These are phyloP conservation scores for Petunia axillaris DNA, from an alignment of 257 asterid genomes.

Conservation along the genomic window DNA sequence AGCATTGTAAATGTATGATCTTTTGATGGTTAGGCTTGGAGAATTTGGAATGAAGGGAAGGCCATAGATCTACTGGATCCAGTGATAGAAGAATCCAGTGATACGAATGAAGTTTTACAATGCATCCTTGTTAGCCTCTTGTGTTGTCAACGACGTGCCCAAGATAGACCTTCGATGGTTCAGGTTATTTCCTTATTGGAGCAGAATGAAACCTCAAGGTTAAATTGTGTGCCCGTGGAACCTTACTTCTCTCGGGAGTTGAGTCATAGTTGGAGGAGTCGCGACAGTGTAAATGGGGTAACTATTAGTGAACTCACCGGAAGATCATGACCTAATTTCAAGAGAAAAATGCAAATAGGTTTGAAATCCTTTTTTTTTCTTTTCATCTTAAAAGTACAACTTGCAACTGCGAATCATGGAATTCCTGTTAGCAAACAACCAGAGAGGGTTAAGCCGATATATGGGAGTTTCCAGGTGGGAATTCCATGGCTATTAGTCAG, in stretches of 20 bases:
- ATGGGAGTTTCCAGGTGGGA: background rate
- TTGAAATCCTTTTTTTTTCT: background rate
- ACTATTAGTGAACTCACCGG: background rate
- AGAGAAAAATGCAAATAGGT: background rate
- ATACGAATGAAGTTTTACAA: slow-evolving; percentile 25
- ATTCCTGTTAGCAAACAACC: slow-evolving; percentile 14
- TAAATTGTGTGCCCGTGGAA: slow-evolving; percentile 39
- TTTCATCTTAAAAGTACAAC: background rate
- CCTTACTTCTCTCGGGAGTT: slow-evolving; percentile 40
- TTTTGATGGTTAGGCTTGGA: slow-evolving; percentile 44
- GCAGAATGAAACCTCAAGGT: slow-evolving; percentile 32
- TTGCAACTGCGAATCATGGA: slow-evolving; percentile 1
- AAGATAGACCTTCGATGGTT: slow-evolving; percentile 45
- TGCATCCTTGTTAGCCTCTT: slow-evolving; percentile 50
- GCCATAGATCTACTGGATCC: slow-evolving; percentile 39
- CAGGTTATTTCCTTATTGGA: slow-evolving; percentile 44
- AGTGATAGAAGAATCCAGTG: slow-evolving; percentile 25
- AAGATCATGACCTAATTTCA: slow-evolving; percentile 7
- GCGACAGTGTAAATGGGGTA: background rate
- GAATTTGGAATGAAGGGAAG: slow-evolving; percentile 45
- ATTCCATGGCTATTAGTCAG: background rate
- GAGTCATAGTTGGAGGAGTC: background rate
- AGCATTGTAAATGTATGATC: background rate
- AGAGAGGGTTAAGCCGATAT: background rate
- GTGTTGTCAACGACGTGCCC: slow-evolving; percentile 41